phyloP scores from a whole-genome alignment of 441 rosid species.

The Eutrema salsugineum region DNA sequence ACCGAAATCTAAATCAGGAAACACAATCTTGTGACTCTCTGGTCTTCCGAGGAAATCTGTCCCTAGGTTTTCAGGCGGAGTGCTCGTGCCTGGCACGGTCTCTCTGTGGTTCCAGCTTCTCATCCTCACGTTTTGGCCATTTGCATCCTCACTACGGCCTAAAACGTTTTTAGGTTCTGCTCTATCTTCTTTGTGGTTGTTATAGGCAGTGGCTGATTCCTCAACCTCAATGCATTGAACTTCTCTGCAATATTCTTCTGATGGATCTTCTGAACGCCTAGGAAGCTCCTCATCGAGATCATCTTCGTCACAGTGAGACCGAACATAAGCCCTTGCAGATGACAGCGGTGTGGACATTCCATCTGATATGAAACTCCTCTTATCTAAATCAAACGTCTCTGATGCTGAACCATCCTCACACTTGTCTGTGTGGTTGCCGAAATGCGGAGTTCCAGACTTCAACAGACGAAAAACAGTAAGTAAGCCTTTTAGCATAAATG shows the following conservation, averaged over 20 bases:
- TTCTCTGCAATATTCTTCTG: constrained; percentile 73
- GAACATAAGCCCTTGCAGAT: constrained; percentile 32
- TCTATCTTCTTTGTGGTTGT: constrained; percentile 29
- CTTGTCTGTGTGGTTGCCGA: constrained; percentile 21
- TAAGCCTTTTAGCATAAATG: background rate
- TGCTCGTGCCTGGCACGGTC: constrained; percentile 38
- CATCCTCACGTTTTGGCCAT: constrained; percentile 29
- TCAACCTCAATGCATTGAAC: constrained; percentile 67
- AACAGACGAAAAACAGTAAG: background rate
- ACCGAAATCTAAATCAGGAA: constrained; percentile 38
- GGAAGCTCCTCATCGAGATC: constrained; percentile 8
- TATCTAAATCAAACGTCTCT: constrained; percentile 36
- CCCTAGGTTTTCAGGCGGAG: constrained; percentile 54
- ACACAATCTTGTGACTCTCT: constrained; percentile 38
- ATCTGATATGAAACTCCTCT: constrained; percentile 41
- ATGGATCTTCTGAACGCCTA: constrained; percentile 34
- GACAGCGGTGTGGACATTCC: constrained; percentile 37
- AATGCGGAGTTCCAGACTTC: constrained; percentile 20
- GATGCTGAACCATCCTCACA: constrained; percentile 70
- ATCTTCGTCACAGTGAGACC: constrained; percentile 33
- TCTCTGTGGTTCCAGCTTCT: constrained; percentile 54
- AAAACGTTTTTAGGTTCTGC: background rate
- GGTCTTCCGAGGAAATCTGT: constrained; percentile 60
- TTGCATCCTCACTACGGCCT: background rate
- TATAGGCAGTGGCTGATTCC: constrained; percentile 23